These are phyloP conservation scores for Nicotiana attenuata DNA, from an alignment of 257 asterid species.

Conservation along the genomic window DNA sequence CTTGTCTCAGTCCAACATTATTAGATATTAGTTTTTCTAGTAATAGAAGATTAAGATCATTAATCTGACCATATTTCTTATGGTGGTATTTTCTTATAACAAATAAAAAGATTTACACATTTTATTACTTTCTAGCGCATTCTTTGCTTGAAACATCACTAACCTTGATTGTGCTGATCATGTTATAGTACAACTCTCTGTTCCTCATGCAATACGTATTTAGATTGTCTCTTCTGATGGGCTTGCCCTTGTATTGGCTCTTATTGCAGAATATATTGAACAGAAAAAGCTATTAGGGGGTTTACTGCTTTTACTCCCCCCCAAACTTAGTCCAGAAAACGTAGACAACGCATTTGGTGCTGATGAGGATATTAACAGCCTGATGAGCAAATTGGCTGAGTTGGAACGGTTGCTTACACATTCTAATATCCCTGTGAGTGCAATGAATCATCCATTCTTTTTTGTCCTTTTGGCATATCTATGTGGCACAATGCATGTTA, in stretches of 20 bases:
- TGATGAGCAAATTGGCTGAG: conserved; percentile 43
- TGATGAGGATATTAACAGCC: conserved; percentile 19
- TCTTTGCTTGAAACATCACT: background rate
- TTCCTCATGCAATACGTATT: background rate
- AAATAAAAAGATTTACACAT: background rate
- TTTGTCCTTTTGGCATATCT: background rate
- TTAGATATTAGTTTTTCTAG: no score
- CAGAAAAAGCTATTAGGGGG: conserved; percentile 82
- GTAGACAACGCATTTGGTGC: conserved; percentile 34
- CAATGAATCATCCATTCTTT: background rate
- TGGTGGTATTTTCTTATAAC: background rate
- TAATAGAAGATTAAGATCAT: no score
- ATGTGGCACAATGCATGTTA: background rate
- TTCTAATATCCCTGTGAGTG: conserved; percentile 81
- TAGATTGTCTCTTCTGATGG: background rate
- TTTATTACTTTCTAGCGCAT: background rate
- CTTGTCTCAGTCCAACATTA: no score
- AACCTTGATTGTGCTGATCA: background rate
- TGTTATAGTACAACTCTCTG: background rate
- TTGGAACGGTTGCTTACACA: conserved; percentile 65
- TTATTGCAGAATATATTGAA: conserved; percentile 68
- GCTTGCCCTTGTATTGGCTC: conserved; percentile 10
- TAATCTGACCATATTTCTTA: no score
- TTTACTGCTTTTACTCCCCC: conserved; percentile 75
- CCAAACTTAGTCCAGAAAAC: conserved; percentile 50